phyloP scores from a whole-genome alignment of 164 flowering plant genomes.

The Nymphaea colorata region DNA sequence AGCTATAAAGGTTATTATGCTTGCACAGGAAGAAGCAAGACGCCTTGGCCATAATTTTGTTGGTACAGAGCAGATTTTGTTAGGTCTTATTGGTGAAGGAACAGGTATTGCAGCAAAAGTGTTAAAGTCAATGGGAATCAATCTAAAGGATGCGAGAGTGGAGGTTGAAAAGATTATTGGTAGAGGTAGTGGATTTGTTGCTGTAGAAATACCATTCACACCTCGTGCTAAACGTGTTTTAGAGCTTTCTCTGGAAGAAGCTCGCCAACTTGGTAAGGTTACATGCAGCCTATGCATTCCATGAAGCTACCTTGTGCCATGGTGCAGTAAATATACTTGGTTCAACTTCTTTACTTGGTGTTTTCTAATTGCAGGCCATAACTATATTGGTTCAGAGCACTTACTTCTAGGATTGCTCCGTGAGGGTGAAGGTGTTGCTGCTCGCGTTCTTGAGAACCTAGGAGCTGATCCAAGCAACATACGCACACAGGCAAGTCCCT shows the following conservation, averaged over 20 bases:
- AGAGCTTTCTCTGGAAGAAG: conserved; percentile 47
- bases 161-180: conserved; percentile 54
- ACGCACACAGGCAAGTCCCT: conserved; percentile 46
- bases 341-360: background rate
- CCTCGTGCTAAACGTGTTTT: conserved; percentile 53
- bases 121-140: conserved; percentile 48
- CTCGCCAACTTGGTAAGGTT: conserved; percentile 43
- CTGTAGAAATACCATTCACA: conserved; percentile 52
- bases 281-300: background rate
- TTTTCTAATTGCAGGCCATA: conserved; percentile 2
- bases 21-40: conserved; percentile 54
- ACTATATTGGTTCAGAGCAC: conserved; percentile 1
- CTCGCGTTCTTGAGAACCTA: conserved; percentile 62
- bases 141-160: conserved; percentile 49
- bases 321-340: background rate
- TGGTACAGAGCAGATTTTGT: conserved; percentile 46
- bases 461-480: conserved; percentile 69
- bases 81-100: conserved; percentile 60
- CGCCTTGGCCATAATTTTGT: conserved; percentile 51
- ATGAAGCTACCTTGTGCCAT: background rate
- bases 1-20: conserved; percentile 47
- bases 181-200: conserved; percentile 47
- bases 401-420: conserved; percentile 1
- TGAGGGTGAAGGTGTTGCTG: conserved; percentile 9
- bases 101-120: conserved; percentile 58